Percentiles rank a stretch among this genome's conserved stretches.
Conservation (phyloP, 352 stramenopile species). For the Globisporangium ultimum region DNA sequence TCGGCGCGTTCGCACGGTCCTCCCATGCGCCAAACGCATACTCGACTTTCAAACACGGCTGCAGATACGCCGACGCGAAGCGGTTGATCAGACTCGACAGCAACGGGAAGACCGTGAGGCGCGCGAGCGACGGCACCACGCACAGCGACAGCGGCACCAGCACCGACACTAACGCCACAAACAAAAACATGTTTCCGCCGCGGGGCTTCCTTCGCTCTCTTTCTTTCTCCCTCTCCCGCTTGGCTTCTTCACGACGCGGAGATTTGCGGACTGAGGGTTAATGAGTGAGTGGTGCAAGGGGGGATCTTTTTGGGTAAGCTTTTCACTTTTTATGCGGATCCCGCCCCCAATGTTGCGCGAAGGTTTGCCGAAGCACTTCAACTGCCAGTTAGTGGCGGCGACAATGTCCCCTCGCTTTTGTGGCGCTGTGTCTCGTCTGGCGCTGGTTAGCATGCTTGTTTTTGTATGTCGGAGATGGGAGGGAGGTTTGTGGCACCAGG, state of each 20-base stretch:
- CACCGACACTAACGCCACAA: conserved; percentile 46
- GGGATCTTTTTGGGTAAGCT: neutral
- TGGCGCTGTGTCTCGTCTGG: neutral
- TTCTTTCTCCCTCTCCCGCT: conserved; percentile 5
- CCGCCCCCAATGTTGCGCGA: conserved; percentile 10
- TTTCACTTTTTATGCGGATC: neutral
- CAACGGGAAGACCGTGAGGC: conserved; percentile 55
- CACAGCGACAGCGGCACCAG: conserved; percentile 61
- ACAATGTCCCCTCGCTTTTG: neutral
- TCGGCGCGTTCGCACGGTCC: conserved; percentile 23
- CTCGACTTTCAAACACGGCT: conserved; percentile 46
- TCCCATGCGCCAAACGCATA: conserved; percentile 47
- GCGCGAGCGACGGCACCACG: conserved; percentile 51
- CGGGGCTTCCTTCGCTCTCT: conserved; percentile 2
- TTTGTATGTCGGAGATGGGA: neutral
- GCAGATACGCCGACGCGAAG: conserved; percentile 46
- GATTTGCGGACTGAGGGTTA: neutral
- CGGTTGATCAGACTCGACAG: conserved; percentile 54
- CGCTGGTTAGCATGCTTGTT: neutral
- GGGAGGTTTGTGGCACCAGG: neutral
- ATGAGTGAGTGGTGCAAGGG: neutral
- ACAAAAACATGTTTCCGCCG: conserved; percentile 29
- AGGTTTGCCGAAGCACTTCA: conserved; percentile 21
- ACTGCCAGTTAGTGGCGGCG: conserved; percentile 5
- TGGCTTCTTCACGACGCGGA: conserved; percentile 1